Conservation (phyloP, 371 early-diverging fungal genomes). For the Mortierella sp. region DNA sequence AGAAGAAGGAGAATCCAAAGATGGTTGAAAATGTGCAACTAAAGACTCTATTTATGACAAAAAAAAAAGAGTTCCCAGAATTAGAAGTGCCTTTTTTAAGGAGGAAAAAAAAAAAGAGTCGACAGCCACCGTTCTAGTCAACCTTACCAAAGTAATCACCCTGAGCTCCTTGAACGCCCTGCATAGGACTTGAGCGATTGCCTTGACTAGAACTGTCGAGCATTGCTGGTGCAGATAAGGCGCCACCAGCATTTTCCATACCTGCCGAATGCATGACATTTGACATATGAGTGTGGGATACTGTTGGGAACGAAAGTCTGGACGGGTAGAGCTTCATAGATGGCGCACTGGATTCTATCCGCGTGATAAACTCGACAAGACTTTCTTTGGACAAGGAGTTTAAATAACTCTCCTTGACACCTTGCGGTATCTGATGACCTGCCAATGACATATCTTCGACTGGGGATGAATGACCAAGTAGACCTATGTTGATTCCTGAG, state of each 20-base stretch:
- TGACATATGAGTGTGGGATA: conserved; percentile 2
- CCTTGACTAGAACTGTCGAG: background rate
- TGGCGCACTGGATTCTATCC: conserved; percentile 33
- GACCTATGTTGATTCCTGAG: no score
- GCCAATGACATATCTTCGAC: conserved; percentile 43
- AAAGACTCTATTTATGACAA: conserved; percentile 5
- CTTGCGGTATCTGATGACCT: conserved; percentile 24
- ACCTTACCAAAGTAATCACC: no score
- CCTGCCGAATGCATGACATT: background rate
- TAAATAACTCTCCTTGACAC: conserved; percentile 27
- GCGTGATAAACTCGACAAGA: conserved; percentile 29
- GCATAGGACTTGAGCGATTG: background rate
- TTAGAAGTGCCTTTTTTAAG: no score
- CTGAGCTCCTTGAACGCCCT: no score
- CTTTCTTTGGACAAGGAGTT: conserved; percentile 22
- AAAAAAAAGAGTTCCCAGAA: background rate
- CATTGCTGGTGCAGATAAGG: conserved; percentile 5
- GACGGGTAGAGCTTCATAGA: conserved; percentile 30
- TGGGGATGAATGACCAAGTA: conserved; percentile 18
- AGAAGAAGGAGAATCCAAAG: background rate
- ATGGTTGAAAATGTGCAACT: conserved; percentile 13
- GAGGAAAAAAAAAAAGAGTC: background rate
- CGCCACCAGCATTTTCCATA: background rate
- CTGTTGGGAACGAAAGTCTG: conserved; percentile 24
- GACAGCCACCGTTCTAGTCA: no score